These are phyloP conservation scores for Clavispora carvajalis DNA, from an alignment of 805 yeast genomes.

Conservation along the genomic window DNA sequence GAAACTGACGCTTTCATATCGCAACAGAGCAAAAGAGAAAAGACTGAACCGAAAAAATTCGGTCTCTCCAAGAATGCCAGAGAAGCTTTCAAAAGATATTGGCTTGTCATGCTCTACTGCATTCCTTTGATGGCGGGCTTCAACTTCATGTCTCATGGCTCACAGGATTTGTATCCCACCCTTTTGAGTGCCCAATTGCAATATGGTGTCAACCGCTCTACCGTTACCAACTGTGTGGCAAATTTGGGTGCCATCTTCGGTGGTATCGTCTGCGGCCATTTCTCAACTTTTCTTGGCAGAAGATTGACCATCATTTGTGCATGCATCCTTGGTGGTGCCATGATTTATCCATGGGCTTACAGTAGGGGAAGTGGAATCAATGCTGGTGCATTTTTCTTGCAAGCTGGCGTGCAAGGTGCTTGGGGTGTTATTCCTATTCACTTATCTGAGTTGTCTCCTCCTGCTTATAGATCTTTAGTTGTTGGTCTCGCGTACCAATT, in stretches of 20 bases:
- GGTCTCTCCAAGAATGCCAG: slow-evolving; percentile 7
- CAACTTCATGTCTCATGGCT: slow-evolving; percentile 39
- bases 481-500: slow-evolving; percentile 63
- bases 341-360: slow-evolving; percentile 32
- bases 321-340: slow-evolving; percentile 32
- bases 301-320: slow-evolving; percentile 30
- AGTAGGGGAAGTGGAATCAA: slow-evolving; percentile 34
- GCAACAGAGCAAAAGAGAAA: slow-evolving; percentile 8
- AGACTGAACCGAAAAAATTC: background rate
- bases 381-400: slow-evolving; percentile 60
- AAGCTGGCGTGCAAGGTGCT: slow-evolving; percentile 64
- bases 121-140: slow-evolving; percentile 44
- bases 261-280: slow-evolving; percentile 41
- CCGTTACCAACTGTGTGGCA: slow-evolving; percentile 38
- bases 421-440: slow-evolving; percentile 72
- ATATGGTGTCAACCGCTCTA: slow-evolving; percentile 27
- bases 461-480: slow-evolving; percentile 51
- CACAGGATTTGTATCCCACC: slow-evolving; percentile 40
- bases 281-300: slow-evolving; percentile 33
- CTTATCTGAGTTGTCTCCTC: slow-evolving; percentile 53
- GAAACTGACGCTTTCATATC: slow-evolving; percentile 53
- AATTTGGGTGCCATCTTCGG: slow-evolving; percentile 39
- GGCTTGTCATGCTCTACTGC: slow-evolving; percentile 56
- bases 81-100: slow-evolving; percentile 41
- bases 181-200: slow-evolving; percentile 30